Evolutionary conservation across 768 basidiomycete species (phyloP).

Genomic region (Suillus luteus): DNA sequence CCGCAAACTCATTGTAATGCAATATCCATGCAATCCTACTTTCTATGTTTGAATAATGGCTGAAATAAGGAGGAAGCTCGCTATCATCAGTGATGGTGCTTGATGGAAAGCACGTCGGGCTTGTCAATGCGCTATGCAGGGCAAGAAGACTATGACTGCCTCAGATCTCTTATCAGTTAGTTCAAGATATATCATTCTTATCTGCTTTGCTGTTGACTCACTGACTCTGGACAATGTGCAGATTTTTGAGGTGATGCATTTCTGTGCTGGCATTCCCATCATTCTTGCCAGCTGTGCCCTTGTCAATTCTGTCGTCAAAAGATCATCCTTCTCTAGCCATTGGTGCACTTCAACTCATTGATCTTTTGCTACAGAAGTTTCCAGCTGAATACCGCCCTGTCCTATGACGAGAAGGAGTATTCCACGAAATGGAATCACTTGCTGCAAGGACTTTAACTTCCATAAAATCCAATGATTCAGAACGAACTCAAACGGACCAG

Average conservation of each 20-base stretch:
- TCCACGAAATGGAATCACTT: constrained; percentile 87
- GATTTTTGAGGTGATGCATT: constrained; percentile 99
- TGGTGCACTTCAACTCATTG: too few species aligned
- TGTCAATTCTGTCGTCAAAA: too few species aligned
- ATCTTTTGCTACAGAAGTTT: too few species aligned
- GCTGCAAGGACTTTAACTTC: constrained; percentile 64
- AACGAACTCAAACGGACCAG: too few species aligned
- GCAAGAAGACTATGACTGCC: constrained; percentile 98
- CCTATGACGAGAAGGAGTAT: constrained; percentile 93
- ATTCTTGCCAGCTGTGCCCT: constrained; percentile 84
- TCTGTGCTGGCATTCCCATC: constrained; percentile 91
- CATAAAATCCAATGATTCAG: constrained; percentile 49
- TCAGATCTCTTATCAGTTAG: constrained; percentile 88
- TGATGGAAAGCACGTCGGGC: constrained; percentile 98
- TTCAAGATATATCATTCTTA: constrained; percentile 98
- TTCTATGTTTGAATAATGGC: constrained; percentile 64
- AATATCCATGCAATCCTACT: constrained; percentile 29
- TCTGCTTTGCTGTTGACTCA: constrained; percentile 98
- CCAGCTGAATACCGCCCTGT: constrained; percentile 77
- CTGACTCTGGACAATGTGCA: constrained; percentile 99
- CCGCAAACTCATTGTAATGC: too few species aligned
- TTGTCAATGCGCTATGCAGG: constrained; percentile 85
- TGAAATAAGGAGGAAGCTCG: constrained; percentile 97
- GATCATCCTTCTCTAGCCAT: too few species aligned
- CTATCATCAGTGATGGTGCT: constrained; percentile 98